Conservation (phyloP, 208 protist genomes). For the Porcisia deanei region DNA sequence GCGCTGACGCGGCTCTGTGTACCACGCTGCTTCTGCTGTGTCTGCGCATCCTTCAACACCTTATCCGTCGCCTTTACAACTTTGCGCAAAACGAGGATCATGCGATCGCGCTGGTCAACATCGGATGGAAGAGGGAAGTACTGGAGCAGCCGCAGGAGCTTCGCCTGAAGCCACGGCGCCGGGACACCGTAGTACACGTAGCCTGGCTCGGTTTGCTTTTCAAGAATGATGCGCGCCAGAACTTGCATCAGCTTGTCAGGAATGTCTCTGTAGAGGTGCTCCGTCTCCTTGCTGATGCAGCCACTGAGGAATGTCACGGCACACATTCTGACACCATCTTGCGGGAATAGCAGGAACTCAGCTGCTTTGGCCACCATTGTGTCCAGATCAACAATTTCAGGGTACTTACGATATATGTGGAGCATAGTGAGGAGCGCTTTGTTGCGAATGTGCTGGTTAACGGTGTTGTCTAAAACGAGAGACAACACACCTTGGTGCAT, state of each 20-base stretch:
- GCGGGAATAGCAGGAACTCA: conserved; percentile 77
- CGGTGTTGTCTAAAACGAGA: conserved; percentile 87
- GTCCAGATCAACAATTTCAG: conserved; percentile 81
- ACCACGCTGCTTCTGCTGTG: conserved; percentile 80
- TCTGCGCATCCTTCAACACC: conserved; percentile 82
- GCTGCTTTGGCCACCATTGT: conserved; percentile 74
- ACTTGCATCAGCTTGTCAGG: conserved; percentile 81
- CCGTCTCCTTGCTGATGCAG: conserved; percentile 75
- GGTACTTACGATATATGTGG: conserved; percentile 95
- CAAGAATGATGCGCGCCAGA: conserved; percentile 83
- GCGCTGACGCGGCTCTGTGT: conserved; percentile 97
- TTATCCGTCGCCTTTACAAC: conserved; percentile 89
- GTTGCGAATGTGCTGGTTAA: conserved; percentile 94
- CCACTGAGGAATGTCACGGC: conserved; percentile 92
- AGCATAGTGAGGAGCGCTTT: conserved; percentile 98
- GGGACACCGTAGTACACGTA: conserved; percentile 98
- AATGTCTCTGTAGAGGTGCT: conserved; percentile 60
- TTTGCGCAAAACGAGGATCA: conserved; percentile 71
- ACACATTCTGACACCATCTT: conserved; percentile 94
- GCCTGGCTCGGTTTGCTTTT: conserved; percentile 86
- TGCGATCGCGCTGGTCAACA: conserved; percentile 39
- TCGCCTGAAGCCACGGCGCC: conserved; percentile 98
- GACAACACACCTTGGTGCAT: conserved; percentile 94
- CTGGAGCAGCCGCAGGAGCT: conserved; percentile 97
- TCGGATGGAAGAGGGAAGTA: conserved; percentile 92